Evolutionary conservation across 371 early-diverging fungal species (phyloP).

Genomic region (Apophysomyces ossiformis): DNA sequence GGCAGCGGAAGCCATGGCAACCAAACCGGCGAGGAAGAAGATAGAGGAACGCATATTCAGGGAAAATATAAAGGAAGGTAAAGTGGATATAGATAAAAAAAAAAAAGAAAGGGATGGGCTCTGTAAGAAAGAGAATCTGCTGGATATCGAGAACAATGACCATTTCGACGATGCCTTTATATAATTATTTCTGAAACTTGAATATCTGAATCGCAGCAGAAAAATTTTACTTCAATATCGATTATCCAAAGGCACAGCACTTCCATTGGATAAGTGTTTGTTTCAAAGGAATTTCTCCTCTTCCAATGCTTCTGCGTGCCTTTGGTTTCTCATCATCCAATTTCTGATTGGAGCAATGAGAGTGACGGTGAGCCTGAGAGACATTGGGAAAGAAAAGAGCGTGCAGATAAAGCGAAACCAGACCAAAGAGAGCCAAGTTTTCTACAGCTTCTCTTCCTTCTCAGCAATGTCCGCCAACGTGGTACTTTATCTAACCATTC

Average conservation of each 20-base stretch:
- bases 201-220: neutral
- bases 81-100: neutral
- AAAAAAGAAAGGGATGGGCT: neutral
- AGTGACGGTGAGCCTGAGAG: conserved; percentile 1
- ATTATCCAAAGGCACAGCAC: neutral
- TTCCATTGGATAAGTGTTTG: conserved; percentile 1
- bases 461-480: neutral
- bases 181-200: neutral
- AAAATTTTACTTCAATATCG: too few relatives aligned
- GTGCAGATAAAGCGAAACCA: neutral
- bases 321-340: neutral
- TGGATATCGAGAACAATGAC: neutral
- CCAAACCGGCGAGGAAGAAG: conserved; percentile 6
- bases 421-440: neutral
- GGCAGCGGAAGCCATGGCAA: conserved; percentile 12
- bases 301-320: conserved; percentile 2
- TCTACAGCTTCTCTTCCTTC: neutral
- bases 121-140: neutral
- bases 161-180: neutral
- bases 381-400: conserved; percentile 1
- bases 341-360: conserved; percentile 4
- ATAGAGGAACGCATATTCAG: conserved; percentile 1
- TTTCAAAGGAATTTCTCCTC: neutral
- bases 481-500: neutral
- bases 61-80: neutral